Evolutionary conservation across 495 filamentous ascomycete genomes (phyloP).

Genomic region (Cercophora sp.): DNA sequence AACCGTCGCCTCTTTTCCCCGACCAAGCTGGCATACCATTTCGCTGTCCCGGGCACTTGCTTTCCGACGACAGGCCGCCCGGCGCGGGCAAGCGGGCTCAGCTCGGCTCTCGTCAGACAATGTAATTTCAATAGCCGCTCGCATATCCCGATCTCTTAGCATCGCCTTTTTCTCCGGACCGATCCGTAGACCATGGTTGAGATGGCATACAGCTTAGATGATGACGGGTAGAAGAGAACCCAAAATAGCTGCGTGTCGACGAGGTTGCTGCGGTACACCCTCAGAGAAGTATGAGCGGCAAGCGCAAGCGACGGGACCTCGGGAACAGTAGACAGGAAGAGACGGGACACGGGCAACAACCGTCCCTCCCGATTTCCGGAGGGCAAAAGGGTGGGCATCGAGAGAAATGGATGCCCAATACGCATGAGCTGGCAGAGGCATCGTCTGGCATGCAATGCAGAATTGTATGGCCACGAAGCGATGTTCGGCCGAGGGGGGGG

Average conservation of each 20-base stretch:
- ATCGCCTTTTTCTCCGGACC: not conserved
- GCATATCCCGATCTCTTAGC: slow-evolving; percentile 6
- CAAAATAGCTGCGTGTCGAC: not conserved
- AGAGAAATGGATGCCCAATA: slow-evolving; percentile 14
- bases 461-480: slow-evolving; percentile 1
- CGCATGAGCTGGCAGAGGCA: not conserved
- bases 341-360: not conserved
- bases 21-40: too few relatives aligned
- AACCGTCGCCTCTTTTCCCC: not conserved
- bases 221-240: too few relatives aligned
- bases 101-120: slow-evolving; percentile 19
- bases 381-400: not conserved
- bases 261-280: too few relatives aligned
- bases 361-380: not conserved
- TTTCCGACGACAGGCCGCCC: slow-evolving; percentile 9
- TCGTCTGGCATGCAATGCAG: not conserved
- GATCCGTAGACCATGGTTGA: slow-evolving; percentile 5
- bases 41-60: too few relatives aligned
- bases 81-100: slow-evolving; percentile 12
- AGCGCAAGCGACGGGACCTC: slow-evolving; percentile 5
- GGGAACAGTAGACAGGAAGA: not conserved
- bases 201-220: too few relatives aligned
- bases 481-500: not conserved
- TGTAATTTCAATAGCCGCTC: slow-evolving; percentile 33
- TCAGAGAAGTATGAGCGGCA: not conserved